Evolutionary conservation across 2,329 filamentous ascomycete species (phyloP).

Genomic region (Ampelomyces quisqualis): DNA sequence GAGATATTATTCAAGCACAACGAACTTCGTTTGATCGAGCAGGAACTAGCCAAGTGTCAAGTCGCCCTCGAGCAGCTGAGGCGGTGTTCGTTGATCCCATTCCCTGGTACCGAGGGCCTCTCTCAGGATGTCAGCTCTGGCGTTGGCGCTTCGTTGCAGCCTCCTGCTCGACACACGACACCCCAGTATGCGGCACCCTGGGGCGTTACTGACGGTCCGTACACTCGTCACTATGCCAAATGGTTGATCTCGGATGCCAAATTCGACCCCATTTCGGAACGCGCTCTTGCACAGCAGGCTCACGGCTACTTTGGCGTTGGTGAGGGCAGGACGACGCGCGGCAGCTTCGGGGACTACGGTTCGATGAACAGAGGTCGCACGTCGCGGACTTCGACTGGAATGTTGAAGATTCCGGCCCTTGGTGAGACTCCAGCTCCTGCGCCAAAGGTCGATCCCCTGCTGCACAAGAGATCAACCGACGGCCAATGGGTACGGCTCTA

Average conservation of each 20-base stretch:
- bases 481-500: conserved; percentile 85
- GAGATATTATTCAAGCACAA: conserved; percentile 94
- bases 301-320: conserved; percentile 41
- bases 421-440: conserved; percentile 46
- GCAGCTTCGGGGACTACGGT: conserved; percentile 63
- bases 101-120: conserved; percentile 69
- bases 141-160: conserved; percentile 68
- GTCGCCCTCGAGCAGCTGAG: conserved; percentile 89
- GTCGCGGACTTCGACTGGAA: conserved; percentile 59
- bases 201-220: conserved; percentile 88
- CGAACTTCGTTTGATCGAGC: conserved; percentile 89
- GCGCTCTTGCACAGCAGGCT: conserved; percentile 38
- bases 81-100: conserved; percentile 88
- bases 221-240: conserved; percentile 89
- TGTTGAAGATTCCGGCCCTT: conserved; percentile 46
- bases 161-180: conserved; percentile 62
- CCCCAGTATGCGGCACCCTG: conserved; percentile 83
- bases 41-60: conserved; percentile 95
- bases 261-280: conserved; percentile 64
- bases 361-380: conserved; percentile 55
- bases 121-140: conserved; percentile 71
- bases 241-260: conserved; percentile 89
- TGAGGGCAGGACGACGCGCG: conserved; percentile 78
- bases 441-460: conserved; percentile 75
- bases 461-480: conserved; percentile 79